phyloP scores from a whole-genome alignment of 2,329 filamentous ascomycete genomes.

The Phoma sp. region DNA sequence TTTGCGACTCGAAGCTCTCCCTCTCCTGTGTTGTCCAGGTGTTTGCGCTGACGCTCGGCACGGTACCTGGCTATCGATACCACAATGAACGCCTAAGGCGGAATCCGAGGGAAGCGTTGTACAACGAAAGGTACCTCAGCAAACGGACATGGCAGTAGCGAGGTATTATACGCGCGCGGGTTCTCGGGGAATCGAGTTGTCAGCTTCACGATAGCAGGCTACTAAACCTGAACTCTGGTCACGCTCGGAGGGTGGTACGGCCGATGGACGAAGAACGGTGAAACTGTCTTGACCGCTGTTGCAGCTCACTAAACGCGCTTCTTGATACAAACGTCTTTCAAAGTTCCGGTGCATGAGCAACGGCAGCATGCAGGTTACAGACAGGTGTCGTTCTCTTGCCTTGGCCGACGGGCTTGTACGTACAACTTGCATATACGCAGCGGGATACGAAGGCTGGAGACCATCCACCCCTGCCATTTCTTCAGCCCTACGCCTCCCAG shows the following conservation, averaged over 20 bases:
- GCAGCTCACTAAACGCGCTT: slow-evolving; percentile 6
- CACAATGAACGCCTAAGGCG: slow-evolving; percentile 7
- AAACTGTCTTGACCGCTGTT: slow-evolving; percentile 11
- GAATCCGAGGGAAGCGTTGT: slow-evolving; percentile 8
- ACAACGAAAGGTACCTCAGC: slow-evolving; percentile 21
- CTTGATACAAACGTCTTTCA: not conserved
- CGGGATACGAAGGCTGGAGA: slow-evolving; percentile 17
- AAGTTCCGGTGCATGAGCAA: slow-evolving; percentile 1
- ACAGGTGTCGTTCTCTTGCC: slow-evolving; percentile 11
- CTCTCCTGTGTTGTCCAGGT: slow-evolving; percentile 4
- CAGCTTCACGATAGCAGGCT: slow-evolving; percentile 17
- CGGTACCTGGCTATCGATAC: slow-evolving; percentile 14
- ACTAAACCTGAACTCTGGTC: slow-evolving; percentile 6
- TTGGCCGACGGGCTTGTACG: slow-evolving; percentile 5
- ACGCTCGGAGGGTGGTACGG: slow-evolving; percentile 15
- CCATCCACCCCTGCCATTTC: slow-evolving; percentile 3
- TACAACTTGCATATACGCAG: slow-evolving; percentile 13
- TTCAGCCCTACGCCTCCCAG: slow-evolving; percentile 15
- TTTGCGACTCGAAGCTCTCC: not conserved
- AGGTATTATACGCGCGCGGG: slow-evolving; percentile 6
- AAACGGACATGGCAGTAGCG: slow-evolving; percentile 22
- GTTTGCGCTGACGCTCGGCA: slow-evolving; percentile 15
- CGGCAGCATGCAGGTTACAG: not conserved
- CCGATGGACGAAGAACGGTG: slow-evolving; percentile 17
- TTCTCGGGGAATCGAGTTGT: slow-evolving; percentile 5